These are phyloP conservation scores for Amphibolis antarctica DNA, from an alignment of 106 monocot species.

Conservation along the genomic window DNA sequence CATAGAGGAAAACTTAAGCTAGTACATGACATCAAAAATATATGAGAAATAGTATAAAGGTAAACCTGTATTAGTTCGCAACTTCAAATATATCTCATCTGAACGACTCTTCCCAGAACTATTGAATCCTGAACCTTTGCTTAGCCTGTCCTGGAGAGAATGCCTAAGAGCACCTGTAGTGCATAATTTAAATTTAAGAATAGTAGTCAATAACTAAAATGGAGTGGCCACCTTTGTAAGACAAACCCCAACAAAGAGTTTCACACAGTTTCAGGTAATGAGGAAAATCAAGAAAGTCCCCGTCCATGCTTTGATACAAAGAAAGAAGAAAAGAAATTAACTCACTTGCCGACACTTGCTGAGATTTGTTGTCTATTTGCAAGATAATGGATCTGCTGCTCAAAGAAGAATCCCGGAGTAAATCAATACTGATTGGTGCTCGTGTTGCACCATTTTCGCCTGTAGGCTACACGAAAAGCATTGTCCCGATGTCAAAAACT, in stretches of 20 bases:
- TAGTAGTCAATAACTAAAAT: neutral
- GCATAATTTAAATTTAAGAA: neutral
- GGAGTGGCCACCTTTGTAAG: neutral
- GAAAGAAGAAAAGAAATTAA: neutral
- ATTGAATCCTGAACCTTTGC: constrained; percentile 44
- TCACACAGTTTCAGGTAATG: neutral
- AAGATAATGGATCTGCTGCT: constrained; percentile 72
- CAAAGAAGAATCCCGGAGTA: constrained; percentile 52
- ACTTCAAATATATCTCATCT: constrained; percentile 84
- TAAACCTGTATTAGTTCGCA: constrained; percentile 76
- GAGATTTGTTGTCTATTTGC: constrained; percentile 86
- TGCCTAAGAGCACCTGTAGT: constrained; percentile 75
- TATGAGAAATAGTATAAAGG: neutral
- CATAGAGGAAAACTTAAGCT: too few relatives aligned
- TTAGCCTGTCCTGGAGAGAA: constrained; percentile 87
- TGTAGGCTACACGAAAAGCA: constrained; percentile 46
- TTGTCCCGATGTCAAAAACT: neutral
- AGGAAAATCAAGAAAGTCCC: neutral
- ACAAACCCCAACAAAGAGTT: neutral
- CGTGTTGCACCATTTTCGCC: constrained; percentile 96
- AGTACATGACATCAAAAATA: too few relatives aligned
- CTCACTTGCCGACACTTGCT: constrained; percentile 98
- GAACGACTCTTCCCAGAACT: constrained; percentile 42
- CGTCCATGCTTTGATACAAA: neutral
- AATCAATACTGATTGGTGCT: constrained; percentile 72